Evolutionary conservation across 2,329 filamentous ascomycete genomes (phyloP), one percentile per base, ranked within the genome.

Genomic region (Sordariomycetes sp.): DNA sequence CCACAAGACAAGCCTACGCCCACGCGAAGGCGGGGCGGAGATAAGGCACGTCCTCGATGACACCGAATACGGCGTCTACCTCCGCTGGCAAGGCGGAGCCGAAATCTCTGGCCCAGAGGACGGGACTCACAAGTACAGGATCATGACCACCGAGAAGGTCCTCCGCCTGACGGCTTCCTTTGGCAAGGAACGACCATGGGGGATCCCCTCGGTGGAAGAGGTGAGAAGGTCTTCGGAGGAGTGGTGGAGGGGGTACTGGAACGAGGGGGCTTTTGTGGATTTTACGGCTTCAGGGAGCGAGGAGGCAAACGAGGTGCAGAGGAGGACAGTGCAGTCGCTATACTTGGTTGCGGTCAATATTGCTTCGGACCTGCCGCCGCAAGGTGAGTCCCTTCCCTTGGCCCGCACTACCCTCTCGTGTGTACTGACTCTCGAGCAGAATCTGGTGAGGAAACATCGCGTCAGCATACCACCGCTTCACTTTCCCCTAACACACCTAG

Each of bases 301-400:
- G 0, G 69, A 70, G 12, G 72, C 72, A 3, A 67, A 68, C 1
- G 73, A 75, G 56, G 60, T 76, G 3, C 72, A 75, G 61, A 68
- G 73, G n/a, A 68, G 73, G 20, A 72, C 74, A 25, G 62, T 75
- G 1, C 60, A 70, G 7, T 74, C 72, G 5, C 73, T 74, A 57
- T 76, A 76, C 25, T 68, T 73, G 12, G 65, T 74, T 1, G 68
- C 71, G 0, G 70, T 75, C 2, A 75, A 76, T 42, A 54, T 51
- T 51, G 56, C 56, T 22, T 57, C 56, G 8, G 52, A 20, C 24
- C 39, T 57, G 24, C 56, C 56, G 10, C 56, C 56, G n/a, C 56
- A 57, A 54, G 56, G 56, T 57, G 25, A 22, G 56, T 15, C 15
- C 52, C 6, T 6, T 39, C 51, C 12, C 2, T 22, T 42, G 10